phyloP scores from a whole-genome alignment of 306 rosid genomes.

The Vachellia collinsii region DNA sequence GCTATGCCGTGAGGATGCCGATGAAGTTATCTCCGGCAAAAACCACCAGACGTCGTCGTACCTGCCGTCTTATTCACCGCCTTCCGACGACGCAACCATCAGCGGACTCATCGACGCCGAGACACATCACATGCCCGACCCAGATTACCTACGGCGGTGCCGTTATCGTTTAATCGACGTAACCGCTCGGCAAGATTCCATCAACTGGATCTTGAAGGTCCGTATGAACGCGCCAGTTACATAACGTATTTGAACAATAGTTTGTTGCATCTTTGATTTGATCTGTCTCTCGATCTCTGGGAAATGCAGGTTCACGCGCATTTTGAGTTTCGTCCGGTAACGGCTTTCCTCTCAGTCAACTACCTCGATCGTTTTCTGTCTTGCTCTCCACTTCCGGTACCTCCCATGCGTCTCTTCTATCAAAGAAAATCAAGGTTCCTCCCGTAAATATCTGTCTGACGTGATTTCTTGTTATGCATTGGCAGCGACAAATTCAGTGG shows the following conservation, averaged over 20 bases:
- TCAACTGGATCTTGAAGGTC: slow-evolving; percentile 82
- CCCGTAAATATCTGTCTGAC: not conserved
- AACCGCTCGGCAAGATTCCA: slow-evolving; percentile 62
- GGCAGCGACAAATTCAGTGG: slow-evolving; percentile 54
- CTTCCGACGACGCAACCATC: slow-evolving; percentile 30
- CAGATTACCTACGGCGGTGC: slow-evolving; percentile 48
- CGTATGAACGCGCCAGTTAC: not conserved
- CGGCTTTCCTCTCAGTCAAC: slow-evolving; percentile 77
- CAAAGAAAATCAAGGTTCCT: not conserved
- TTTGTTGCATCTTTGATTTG: not conserved
- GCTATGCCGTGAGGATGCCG: slow-evolving; percentile 37
- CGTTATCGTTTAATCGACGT: slow-evolving; percentile 52
- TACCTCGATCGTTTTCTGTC: slow-evolving; percentile 84
- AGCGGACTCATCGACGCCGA: slow-evolving; percentile 37
- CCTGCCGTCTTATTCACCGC: not conserved
- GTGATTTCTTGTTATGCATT: not conserved
- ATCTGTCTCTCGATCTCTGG: not conserved
- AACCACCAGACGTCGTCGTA: not conserved
- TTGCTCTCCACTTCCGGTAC: slow-evolving; percentile 57
- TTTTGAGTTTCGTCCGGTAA: slow-evolving; percentile 56
- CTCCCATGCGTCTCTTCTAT: not conserved
- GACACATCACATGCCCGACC: slow-evolving; percentile 48
- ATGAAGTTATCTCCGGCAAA: slow-evolving; percentile 26
- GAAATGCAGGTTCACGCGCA: slow-evolving; percentile 65
- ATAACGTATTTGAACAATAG: not conserved